Conservation (phyloP, 495 filamentous ascomycete genomes). For the Neurospora africana region DNA sequence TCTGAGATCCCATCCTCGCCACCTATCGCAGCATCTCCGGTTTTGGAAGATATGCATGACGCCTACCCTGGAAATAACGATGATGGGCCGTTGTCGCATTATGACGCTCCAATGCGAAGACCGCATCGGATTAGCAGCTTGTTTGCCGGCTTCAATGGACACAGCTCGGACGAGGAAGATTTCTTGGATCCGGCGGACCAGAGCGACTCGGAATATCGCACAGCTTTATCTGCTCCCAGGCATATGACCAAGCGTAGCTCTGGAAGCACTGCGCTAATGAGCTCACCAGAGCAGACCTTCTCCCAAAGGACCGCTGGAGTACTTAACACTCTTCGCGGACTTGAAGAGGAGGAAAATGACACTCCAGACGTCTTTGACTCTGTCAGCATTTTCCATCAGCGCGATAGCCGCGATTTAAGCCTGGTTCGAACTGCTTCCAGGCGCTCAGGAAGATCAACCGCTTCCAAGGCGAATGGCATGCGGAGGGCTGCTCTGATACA, state of each 20-base stretch:
- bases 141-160: conserved; percentile 69
- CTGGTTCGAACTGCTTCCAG: conserved; percentile 21
- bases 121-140: conserved; percentile 69
- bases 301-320: conserved; percentile 11
- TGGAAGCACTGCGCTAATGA: conserved; percentile 4
- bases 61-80: conserved; percentile 76
- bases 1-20: conserved; percentile 39
- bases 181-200: conserved; percentile 46
- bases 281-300: conserved; percentile 25
- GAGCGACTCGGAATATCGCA: conserved; percentile 54
- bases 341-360: conserved; percentile 6
- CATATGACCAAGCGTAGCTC: conserved; percentile 32
- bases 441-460: conserved; percentile 20
- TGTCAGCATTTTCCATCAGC: conserved; percentile 10
- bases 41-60: conserved; percentile 41
- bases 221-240: conserved; percentile 51
- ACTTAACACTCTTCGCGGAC: conserved; percentile 15
- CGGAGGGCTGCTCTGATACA: conserved; percentile 61
- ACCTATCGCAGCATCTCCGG: conserved; percentile 17
- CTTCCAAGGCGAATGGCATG: conserved; percentile 35
- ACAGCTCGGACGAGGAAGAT: conserved; percentile 47
- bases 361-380: conserved; percentile 18
- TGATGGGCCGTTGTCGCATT: conserved; percentile 58
- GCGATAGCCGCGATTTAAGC: conserved; percentile 22
- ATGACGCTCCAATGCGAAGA: conserved; percentile 51